Evolutionary conservation across 257 asterid genomes (phyloP), one percentile per base, ranked within the genome.

Genomic region (Forsythia suspensa): DNA sequence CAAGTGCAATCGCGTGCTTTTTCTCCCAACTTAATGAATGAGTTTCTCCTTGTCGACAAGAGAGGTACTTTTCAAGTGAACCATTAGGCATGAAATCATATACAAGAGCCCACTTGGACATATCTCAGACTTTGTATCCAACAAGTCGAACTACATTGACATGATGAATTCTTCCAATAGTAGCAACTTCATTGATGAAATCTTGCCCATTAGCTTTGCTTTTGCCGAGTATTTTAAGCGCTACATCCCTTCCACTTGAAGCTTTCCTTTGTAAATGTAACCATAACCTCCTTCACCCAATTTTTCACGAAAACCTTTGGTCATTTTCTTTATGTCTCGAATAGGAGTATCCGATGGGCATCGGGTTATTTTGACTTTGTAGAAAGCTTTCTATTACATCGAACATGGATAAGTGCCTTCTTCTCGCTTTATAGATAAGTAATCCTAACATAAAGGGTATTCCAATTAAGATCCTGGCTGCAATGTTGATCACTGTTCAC

Each of bases 221-320:
- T 18, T 80, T 80, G 3, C 20, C 20, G 3, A 87, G 79, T 15
- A 87, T 29, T 44, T 87, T 87, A 3, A 85, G 86, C 1, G 89
- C 91, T 6, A 76, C 83, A 46, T 84, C 34, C 41, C 29, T 48
- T 3, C 91, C 91, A 71, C 91, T 81, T 52, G 81, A 38, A 85
- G 86, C 70, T 59, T 85, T 36, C 86, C 90, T 81, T 76, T 83
- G 80, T 85, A 85, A n/a, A 87, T 86, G 21, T 70, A 43, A 43
- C 87, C 86, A 0, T 18, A 83, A 0, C 91, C 89, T 52, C 87
- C 88, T 76, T 82, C 75, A 1, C 90, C 88, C 18, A 87, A 52
- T 71, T 83, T 82, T 3, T 82, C 81, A 18, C 43, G 77, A 75
- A 87, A 80, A 0, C 78, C 68, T 66, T 24, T 73, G 1, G 87